Percentiles rank a stretch among this genome's conserved stretches.
These are phyloP conservation scores for Pycnococcus provasolii DNA, from an alignment of 139 green algal species.

Conservation along the genomic window DNA sequence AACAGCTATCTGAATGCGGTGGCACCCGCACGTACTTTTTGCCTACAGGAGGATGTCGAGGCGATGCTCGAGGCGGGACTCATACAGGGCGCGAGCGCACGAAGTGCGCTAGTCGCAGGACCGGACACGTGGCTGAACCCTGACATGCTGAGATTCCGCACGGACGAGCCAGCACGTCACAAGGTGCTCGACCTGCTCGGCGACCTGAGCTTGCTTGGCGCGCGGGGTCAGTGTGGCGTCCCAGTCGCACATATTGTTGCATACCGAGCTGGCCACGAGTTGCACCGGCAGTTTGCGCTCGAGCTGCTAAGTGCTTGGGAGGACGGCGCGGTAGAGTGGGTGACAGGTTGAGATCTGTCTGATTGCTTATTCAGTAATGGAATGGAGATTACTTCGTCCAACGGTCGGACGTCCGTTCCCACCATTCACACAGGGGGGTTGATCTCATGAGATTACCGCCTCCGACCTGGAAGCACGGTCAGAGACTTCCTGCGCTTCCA, in stretches of 20 bases:
- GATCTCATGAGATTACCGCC: no score
- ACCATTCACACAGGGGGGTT: no score
- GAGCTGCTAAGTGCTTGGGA: background rate
- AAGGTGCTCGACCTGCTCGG: slow-evolving; percentile 48
- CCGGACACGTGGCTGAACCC: slow-evolving; percentile 26
- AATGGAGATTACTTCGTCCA: no score
- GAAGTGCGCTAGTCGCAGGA: slow-evolving; percentile 33
- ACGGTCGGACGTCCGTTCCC: no score
- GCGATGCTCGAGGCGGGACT: slow-evolving; percentile 27
- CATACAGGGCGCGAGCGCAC: slow-evolving; percentile 37
- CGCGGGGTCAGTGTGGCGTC: slow-evolving; percentile 40
- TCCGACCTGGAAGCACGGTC: no score
- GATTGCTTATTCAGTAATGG: no score
- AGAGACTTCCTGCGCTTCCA: slow-evolving; percentile 51
- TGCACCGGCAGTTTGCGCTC: slow-evolving; percentile 42
- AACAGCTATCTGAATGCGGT: slow-evolving; percentile 46
- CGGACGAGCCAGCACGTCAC: slow-evolving; percentile 56
- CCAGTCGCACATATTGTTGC: slow-evolving; percentile 53
- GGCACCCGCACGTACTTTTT: slow-evolving; percentile 47
- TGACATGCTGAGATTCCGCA: slow-evolving; percentile 37
- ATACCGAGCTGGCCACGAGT: slow-evolving; percentile 44
- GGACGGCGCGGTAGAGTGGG: no score
- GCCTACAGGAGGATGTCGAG: slow-evolving; percentile 30
- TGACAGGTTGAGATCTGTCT: no score
- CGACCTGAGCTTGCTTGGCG: slow-evolving; percentile 46